Evolutionary conservation across 371 early-diverging fungal genomes (phyloP), one percentile per base, ranked within the genome.

Genomic region (Mucor circinelloides): DNA sequence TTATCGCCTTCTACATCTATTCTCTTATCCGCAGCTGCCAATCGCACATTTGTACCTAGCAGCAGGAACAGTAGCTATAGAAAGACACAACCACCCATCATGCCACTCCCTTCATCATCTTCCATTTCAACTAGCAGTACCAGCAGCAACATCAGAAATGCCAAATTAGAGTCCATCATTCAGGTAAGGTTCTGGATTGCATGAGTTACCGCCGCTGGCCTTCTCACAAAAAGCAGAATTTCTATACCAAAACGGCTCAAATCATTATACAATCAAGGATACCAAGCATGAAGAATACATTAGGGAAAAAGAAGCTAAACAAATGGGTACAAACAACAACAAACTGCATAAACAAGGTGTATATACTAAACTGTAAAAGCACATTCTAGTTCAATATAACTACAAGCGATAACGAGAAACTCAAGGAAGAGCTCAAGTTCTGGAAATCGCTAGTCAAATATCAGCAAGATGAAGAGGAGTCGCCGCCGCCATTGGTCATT

Each of bases 311-410:
- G 54, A 67, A 72, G 61, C 28, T 64, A 30, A 68, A 68, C 50
- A 58, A 72, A 58, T 72, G 73, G 67, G 59, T 72, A 52, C 23
- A 13, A 7, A 46, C 10, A n/a, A n/a, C n/a, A n/a, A 21, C 10
- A 19, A 7, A 46, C 6, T 21, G 21, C n/a, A 21, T 19, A 19
- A 44, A 44, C 8, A 44, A 19, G 0, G 25, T 25, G 15, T 10
- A 52, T 52, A 5, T 27, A 25, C 52, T 52, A 52, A 52, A 15
- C 27, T 27, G 7, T 52, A 8, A 46, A 46, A 46, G 46, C 21
- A 46, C 6, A 21, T 52, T 5, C 30, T 23, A 92, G 95, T 95
- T 95, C 78, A 94, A 92, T 72, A 68, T 95, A 34, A 88, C 91
- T 36, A 75, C 90, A 10, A 87, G 88, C 57, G 94, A 95, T 31